phyloP scores from a whole-genome alignment of 2,329 filamentous ascomycete genomes.

The Pseudogymnoascus sp. region DNA sequence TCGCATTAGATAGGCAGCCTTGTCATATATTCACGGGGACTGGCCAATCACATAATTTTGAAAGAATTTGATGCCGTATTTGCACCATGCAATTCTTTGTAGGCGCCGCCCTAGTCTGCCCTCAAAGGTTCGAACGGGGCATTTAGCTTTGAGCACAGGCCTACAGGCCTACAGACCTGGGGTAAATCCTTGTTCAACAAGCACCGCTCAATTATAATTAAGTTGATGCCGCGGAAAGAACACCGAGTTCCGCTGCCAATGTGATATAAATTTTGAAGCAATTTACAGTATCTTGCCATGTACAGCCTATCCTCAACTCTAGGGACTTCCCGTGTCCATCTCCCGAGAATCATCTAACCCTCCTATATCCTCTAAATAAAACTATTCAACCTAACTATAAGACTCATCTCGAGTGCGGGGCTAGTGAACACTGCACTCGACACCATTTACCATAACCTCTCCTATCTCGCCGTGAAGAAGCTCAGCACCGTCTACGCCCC shows the following conservation, averaged over 20 bases:
- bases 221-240: neutral
- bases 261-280: neutral
- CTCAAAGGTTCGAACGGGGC: neutral
- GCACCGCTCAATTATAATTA: neutral
- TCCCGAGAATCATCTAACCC: neutral
- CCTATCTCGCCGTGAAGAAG: neutral
- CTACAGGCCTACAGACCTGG: neutral
- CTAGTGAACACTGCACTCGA: too few species aligned
- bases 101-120: neutral
- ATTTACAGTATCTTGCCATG: neutral
- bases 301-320: neutral
- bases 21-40: neutral
- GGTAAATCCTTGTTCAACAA: neutral
- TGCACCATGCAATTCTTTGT: neutral
- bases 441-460: neutral
- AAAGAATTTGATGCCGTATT: neutral
- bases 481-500: neutral
- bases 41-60: neutral
- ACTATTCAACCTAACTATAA: neutral
- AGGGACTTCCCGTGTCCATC: neutral
- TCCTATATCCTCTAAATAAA: neutral
- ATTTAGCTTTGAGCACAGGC: neutral
- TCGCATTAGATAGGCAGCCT: neutral
- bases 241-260: neutral
- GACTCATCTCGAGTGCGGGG: too few species aligned